Percentiles rank a stretch among this genome's conserved stretches.
Conservation (phyloP, 148 eudicot genomes). For the Cornus controversa region DNA sequence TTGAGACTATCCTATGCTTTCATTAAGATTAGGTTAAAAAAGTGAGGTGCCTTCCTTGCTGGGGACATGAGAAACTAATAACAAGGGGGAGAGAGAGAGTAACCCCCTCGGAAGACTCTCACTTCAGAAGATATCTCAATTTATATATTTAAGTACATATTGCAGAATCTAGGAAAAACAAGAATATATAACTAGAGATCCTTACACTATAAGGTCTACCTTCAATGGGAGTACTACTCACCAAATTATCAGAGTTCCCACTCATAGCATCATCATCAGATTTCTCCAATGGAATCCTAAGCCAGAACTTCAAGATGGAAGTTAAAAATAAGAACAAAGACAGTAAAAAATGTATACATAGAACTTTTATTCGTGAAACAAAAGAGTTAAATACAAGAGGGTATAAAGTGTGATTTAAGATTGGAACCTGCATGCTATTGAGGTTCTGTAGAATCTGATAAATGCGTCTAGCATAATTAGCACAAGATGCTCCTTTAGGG, state of each 20-base stretch:
- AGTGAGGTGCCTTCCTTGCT: no score
- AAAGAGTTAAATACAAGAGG: not conserved
- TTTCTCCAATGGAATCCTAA: constrained; percentile 84
- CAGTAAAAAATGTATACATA: constrained; percentile 6
- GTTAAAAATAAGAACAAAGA: constrained; percentile 17
- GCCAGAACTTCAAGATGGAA: constrained; percentile 76
- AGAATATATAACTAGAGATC: not conserved
- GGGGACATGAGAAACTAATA: no score
- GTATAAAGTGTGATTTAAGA: constrained; percentile 10
- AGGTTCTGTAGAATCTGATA: constrained; percentile 86
- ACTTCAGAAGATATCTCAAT: no score
- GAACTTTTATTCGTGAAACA: not conserved
- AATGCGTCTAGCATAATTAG: constrained; percentile 91
- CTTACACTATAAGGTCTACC: not conserved
- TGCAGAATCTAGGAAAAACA: not conserved
- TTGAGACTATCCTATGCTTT: no score
- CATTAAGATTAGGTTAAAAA: no score
- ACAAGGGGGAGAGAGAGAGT: not conserved
- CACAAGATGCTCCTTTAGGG: constrained; percentile 72
- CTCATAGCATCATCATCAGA: constrained; percentile 52
- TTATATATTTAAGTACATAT: not conserved
- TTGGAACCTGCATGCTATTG: constrained; percentile 72
- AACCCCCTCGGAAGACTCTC: no score
- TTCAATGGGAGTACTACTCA: constrained; percentile 28
- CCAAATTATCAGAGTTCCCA: constrained; percentile 37